These are phyloP conservation scores for Rhodotorula toruloides DNA, from an alignment of 768 basidiomycete species.

Conservation along the genomic window DNA sequence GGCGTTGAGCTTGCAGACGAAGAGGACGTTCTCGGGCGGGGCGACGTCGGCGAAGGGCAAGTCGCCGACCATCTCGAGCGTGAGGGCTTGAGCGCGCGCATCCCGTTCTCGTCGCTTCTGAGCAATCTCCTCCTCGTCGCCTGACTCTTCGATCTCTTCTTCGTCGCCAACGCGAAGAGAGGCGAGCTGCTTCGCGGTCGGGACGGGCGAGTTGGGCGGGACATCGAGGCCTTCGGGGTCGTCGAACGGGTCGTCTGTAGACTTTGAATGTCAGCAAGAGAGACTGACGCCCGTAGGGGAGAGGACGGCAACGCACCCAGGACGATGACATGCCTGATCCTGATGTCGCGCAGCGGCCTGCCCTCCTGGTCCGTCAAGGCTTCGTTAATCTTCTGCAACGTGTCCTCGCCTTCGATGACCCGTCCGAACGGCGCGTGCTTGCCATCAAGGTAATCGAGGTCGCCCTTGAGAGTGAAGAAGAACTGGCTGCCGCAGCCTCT, in stretches of 20 bases:
- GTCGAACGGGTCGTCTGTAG: conserved; percentile 83
- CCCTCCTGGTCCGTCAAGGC: conserved; percentile 82
- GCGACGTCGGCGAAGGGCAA: conserved; percentile 95
- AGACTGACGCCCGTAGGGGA: background rate
- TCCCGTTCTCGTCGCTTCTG: conserved; percentile 74
- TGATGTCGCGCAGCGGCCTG: conserved; percentile 84
- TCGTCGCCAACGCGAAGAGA: conserved; percentile 89
- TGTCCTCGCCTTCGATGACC: conserved; percentile 76
- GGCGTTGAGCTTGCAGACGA: conserved; percentile 96
- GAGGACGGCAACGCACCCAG: conserved; percentile 59
- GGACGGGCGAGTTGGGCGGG: conserved; percentile 69
- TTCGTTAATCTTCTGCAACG: conserved; percentile 86
- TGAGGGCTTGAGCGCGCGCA: conserved; percentile 85
- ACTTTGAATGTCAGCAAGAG: background rate
- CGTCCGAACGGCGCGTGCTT: conserved; percentile 91
- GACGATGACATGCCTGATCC: conserved; percentile 92
- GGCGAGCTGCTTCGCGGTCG: conserved; percentile 63
- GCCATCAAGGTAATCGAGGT: conserved; percentile 91
- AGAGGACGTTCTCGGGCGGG: conserved; percentile 95
- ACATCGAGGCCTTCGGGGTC: conserved; percentile 72
- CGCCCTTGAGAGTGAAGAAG: conserved; percentile 85
- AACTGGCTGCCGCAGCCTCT: conserved; percentile 86
- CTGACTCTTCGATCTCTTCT: conserved; percentile 56
- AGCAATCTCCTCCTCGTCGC: conserved; percentile 79
- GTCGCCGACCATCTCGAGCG: conserved; percentile 99